These are phyloP conservation scores for Aspergillus sparsus DNA, from an alignment of 495 filamentous ascomycete species.

Conservation along the genomic window DNA sequence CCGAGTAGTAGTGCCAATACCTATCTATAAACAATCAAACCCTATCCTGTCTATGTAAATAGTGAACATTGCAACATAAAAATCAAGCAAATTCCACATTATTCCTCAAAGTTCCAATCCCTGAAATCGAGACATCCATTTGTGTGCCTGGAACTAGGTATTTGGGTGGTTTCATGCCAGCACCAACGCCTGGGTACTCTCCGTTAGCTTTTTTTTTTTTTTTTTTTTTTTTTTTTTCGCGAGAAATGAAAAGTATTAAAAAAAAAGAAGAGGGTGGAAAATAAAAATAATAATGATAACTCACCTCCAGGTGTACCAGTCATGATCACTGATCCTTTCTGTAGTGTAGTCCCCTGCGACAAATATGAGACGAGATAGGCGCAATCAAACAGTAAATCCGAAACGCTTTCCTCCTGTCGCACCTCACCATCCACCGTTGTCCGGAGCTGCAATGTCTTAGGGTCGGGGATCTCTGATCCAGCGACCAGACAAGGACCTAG, in stretches of 20 bases:
- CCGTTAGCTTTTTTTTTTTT: not conserved
- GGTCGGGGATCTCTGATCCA: conserved; percentile 30
- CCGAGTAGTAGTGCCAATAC: too few relatives aligned
- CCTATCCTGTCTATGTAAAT: not conserved
- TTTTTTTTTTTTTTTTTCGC: not conserved
- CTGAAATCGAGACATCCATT: conserved; percentile 39
- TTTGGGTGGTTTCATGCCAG: conserved; percentile 34
- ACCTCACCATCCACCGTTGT: conserved; percentile 63
- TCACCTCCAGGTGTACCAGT: conserved; percentile 58
- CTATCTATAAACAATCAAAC: not conserved
- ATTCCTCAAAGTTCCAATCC: conserved; percentile 42
- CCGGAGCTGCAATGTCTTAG: conserved; percentile 55
- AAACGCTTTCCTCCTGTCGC: conserved; percentile 62
- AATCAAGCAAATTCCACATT: conserved; percentile 26
- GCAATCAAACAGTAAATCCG: conserved; percentile 70
- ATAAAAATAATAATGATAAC: not conserved
- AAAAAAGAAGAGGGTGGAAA: not conserved
- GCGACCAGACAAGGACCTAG: conserved; percentile 52
- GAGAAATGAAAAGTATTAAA: not conserved
- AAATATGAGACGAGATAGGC: conserved; percentile 64
- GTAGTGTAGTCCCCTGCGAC: conserved; percentile 66
- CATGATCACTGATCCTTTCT: conserved; percentile 71
- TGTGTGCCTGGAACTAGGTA: conserved; percentile 39
- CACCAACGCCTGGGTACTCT: conserved; percentile 12
- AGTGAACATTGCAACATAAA: not conserved